Evolutionary conservation across 352 stramenopile genomes (phyloP).

Genomic region (Phytophthora boehmeriae): DNA sequence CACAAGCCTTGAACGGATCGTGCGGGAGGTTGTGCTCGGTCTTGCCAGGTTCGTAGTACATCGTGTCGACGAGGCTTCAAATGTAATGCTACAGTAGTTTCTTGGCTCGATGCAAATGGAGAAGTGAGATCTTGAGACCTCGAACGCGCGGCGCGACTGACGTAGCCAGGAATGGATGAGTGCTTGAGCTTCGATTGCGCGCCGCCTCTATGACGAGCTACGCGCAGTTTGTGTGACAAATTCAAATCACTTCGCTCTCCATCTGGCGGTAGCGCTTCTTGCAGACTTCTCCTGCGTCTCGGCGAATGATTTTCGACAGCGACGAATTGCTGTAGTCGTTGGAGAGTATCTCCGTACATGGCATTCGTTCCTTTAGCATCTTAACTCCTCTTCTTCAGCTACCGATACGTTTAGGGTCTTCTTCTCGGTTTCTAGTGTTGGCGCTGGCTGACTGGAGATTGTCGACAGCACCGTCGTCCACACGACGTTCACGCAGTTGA

Average conservation of each 20-base stretch:
- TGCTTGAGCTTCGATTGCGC: slow-evolving; percentile 36
- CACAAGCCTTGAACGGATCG: slow-evolving; percentile 39
- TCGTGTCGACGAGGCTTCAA: slow-evolving; percentile 1
- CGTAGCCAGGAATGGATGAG: slow-evolving; percentile 22
- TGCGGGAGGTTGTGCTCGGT: slow-evolving; percentile 39
- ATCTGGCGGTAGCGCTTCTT: slow-evolving; percentile 5
- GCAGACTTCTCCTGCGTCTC: neutral
- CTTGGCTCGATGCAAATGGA: slow-evolving; percentile 12
- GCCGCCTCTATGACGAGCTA: slow-evolving; percentile 25
- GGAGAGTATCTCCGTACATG: neutral
- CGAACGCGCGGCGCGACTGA: slow-evolving; percentile 12
- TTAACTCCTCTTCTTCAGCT: slow-evolving; percentile 8
- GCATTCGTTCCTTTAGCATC: slow-evolving; percentile 2
- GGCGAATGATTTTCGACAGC: neutral
- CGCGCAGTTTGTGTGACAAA: slow-evolving; percentile 31
- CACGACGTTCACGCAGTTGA: slow-evolving; percentile 51
- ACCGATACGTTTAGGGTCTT: neutral
- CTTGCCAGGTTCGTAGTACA: slow-evolving; percentile 39
- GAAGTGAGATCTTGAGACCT: slow-evolving; percentile 14
- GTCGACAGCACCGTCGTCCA: slow-evolving; percentile 49
- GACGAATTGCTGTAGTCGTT: too few relatives aligned
- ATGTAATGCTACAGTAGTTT: neutral
- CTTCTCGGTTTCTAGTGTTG: slow-evolving; percentile 9
- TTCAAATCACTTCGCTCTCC: slow-evolving; percentile 32
- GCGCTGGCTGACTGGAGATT: slow-evolving; percentile 29